Base-by-base conservation (phyloP, 139 green algal species). In the Chlamydomonas schloesseri region DNA sequence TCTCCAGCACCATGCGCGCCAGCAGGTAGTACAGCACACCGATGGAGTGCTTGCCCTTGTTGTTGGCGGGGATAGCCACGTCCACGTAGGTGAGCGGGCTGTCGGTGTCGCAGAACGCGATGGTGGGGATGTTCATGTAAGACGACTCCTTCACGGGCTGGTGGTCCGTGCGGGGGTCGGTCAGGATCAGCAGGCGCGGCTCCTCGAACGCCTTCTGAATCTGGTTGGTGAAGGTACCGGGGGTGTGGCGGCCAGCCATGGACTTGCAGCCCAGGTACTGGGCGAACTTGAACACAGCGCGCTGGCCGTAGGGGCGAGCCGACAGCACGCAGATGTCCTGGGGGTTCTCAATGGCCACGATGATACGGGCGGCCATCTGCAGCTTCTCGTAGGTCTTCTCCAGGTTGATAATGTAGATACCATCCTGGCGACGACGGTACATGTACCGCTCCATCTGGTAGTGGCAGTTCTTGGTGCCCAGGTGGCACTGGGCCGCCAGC, bases 31-130 rank as follows among this genome's bases (percentile, higher is more conserved):
- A 99, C 17, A 99, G 93, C 77, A 96, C 94, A 65, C 98, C 98
- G 86, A 99, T 98, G 73, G 94, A 96, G 91, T 99, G 95, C 93
- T 98, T 98, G 86, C 94, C 97, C 96, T 99, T 99, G 98, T 99
- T 99, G 96, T 99, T 99, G 89, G 98, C 98, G 50, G 98, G 98
- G 92, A 99, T 99, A 84, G 97, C 98, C 29, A 99, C 93, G 90
- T 99, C 98, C 75, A 99, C 96, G 88, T 96, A 83, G 55, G 92
- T 90, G 88, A 99, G 91, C 14, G 96, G 92, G 24, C 96, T 99
- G 94, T 99, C 98, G 31, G 98, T 99, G 95, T 99, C 98, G 94
- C 96, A 98, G 94, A 99, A 99, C 9, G 98, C 97, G 84, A 99
- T 99, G 73, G 96, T 98, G 78, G 98, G 98, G 90, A 99, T 98